phyloP scores from a whole-genome alignment of 2,329 filamentous ascomycete species.

The Penicillium olsonii region DNA sequence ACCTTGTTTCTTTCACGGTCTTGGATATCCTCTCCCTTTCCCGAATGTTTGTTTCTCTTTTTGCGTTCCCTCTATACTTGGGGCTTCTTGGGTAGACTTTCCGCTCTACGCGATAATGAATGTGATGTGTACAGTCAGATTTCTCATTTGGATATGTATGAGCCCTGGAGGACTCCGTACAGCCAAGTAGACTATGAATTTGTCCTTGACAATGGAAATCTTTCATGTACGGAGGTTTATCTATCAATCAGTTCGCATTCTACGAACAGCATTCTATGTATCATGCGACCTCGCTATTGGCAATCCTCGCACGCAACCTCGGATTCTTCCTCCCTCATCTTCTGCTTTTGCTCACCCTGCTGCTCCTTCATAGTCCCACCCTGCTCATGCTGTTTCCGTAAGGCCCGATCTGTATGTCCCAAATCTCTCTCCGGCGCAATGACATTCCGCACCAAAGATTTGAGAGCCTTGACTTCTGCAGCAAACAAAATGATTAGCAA shows the following conservation, averaged over 20 bases:
- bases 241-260: too few species aligned
- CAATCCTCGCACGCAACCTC: conserved; percentile 22
- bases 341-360: conserved; percentile 21
- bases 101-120: conserved; percentile 11
- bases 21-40: conserved; percentile 1
- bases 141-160: neutral
- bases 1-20: neutral
- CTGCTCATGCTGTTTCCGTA: conserved; percentile 34
- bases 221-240: too few species aligned
- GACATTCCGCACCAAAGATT: conserved; percentile 77
- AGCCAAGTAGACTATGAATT: too few species aligned
- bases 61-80: neutral
- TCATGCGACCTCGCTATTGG: neutral
- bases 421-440: conserved; percentile 76
- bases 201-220: too few species aligned
- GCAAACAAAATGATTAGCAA: too few species aligned
- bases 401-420: conserved; percentile 73
- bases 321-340: conserved; percentile 9
- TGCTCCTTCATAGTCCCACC: conserved; percentile 29
- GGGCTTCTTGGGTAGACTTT: conserved; percentile 4
- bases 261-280: too few species aligned
- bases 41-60: conserved; percentile 2
- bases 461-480: conserved; percentile 81
- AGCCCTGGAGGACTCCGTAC: too few species aligned
- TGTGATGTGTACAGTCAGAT: conserved; percentile 18